Conservation (phyloP, 371 early-diverging fungal genomes). For the Syncephalastrum racemosum region DNA sequence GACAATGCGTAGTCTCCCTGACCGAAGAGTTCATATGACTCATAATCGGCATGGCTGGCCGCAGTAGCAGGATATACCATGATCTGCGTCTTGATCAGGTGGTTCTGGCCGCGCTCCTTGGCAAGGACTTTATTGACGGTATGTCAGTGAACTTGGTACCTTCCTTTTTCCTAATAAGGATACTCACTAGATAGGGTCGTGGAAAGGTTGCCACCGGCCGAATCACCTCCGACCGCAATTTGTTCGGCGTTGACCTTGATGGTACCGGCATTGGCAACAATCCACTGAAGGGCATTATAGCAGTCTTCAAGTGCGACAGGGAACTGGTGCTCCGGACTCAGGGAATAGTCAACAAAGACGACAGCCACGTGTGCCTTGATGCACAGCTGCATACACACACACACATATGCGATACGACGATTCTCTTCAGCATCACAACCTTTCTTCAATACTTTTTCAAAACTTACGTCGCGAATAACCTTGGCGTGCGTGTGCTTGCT, state of each 20-base stretch:
- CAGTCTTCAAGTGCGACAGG: slow-evolving; percentile 31
- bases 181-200: slow-evolving; percentile 9
- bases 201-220: slow-evolving; percentile 21
- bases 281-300: slow-evolving; percentile 20
- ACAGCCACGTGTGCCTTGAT: slow-evolving; percentile 14
- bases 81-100: slow-evolving; percentile 17
- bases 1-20: slow-evolving; percentile 13
- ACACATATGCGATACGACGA: not conserved
- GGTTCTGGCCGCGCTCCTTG: slow-evolving; percentile 13
- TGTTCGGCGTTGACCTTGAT: slow-evolving; percentile 14
- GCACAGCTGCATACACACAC: slow-evolving; percentile 3
- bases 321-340: slow-evolving; percentile 30
- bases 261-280: slow-evolving; percentile 9
- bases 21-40: slow-evolving; percentile 12
- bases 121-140: slow-evolving; percentile 11
- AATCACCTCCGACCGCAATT: slow-evolving; percentile 22
- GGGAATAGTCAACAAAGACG: slow-evolving; percentile 23
- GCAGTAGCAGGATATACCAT: slow-evolving; percentile 14
- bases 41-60: not conserved
- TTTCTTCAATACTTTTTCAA: not conserved
- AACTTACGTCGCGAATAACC: slow-evolving; percentile 17
- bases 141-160: not conserved
- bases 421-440: not conserved
- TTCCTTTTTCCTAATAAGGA: not conserved
- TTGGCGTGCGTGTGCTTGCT: slow-evolving; percentile 16